phyloP scores from a whole-genome alignment of 129 eudicot species.

The Calendula officinalis region DNA sequence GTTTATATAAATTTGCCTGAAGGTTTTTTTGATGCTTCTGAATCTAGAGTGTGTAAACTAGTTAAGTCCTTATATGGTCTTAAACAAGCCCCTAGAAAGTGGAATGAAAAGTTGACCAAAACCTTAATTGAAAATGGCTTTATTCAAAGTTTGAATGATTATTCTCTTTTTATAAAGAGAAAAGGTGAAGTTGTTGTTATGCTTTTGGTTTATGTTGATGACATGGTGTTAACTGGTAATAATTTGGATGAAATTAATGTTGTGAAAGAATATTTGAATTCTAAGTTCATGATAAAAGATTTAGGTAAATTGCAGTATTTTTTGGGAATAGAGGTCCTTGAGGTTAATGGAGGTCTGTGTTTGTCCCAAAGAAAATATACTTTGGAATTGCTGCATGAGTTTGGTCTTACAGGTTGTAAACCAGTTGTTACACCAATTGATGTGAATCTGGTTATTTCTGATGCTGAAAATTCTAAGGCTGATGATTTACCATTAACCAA shows the following conservation, averaged over 20 bases:
- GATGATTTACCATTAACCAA: not conserved
- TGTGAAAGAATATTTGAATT: not conserved
- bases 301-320: not conserved
- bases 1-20: too few relatives aligned
- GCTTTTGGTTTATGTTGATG: too few relatives aligned
- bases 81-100: not conserved
- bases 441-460: not conserved
- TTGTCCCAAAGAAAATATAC: not conserved
- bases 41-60: not conserved
- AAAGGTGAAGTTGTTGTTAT: not conserved
- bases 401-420: not conserved
- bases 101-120: not conserved
- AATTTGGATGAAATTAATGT: not conserved
- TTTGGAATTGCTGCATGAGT: not conserved
- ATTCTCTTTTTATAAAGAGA: not conserved
- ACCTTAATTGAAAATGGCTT: not conserved
- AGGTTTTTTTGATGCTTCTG: too few relatives aligned
- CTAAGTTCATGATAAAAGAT: not conserved
- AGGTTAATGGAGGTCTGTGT: not conserved
- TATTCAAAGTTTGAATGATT: not conserved
- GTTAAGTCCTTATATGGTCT: not conserved
- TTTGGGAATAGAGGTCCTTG: not conserved
- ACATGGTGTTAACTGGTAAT: not conserved
- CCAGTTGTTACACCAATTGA: not conserved
- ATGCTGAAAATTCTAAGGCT: not conserved